Evolutionary conservation across 805 yeast species (phyloP).

Genomic region (Debaryomyces hansenii): DNA sequence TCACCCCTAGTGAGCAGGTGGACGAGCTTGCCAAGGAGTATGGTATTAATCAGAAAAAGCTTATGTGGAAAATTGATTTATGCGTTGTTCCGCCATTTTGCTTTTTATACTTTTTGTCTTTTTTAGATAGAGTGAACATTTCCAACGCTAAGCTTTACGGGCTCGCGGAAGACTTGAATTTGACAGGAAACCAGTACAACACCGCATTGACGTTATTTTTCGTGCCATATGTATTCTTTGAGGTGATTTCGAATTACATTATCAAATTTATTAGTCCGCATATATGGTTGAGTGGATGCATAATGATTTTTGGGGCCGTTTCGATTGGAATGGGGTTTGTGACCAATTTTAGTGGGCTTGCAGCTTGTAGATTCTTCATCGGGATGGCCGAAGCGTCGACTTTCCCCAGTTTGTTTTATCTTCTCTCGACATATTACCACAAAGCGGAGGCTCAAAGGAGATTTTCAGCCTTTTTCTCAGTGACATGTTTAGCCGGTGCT

Average conservation of each 20-base stretch:
- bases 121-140: constrained; percentile 79
- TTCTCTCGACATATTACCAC: constrained; percentile 64
- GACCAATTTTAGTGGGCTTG: constrained; percentile 55
- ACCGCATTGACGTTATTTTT: constrained; percentile 68
- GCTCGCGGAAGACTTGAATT: constrained; percentile 51
- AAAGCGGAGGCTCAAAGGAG: constrained; percentile 67
- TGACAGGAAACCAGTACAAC: constrained; percentile 61
- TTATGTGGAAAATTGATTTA: constrained; percentile 65
- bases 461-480: constrained; percentile 66
- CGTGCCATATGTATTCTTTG: constrained; percentile 67
- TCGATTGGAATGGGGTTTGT: constrained; percentile 68
- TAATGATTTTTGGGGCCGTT: constrained; percentile 62
- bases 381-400: constrained; percentile 72
- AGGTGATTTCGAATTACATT: constrained; percentile 61
- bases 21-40: constrained; percentile 22
- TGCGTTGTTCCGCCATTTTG: constrained; percentile 79
- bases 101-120: constrained; percentile 70
- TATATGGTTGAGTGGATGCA: constrained; percentile 58
- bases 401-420: constrained; percentile 74
- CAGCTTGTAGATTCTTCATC: constrained; percentile 62
- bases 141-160: constrained; percentile 80
- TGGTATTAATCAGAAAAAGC: constrained; percentile 52
- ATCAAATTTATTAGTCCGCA: constrained; percentile 64
- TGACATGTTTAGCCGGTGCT: constrained; percentile 76
- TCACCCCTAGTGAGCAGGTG: constrained; percentile 6